phyloP scores from a whole-genome alignment of 192 early-diverging fungal genomes.

The Coemansia pectinata region DNA sequence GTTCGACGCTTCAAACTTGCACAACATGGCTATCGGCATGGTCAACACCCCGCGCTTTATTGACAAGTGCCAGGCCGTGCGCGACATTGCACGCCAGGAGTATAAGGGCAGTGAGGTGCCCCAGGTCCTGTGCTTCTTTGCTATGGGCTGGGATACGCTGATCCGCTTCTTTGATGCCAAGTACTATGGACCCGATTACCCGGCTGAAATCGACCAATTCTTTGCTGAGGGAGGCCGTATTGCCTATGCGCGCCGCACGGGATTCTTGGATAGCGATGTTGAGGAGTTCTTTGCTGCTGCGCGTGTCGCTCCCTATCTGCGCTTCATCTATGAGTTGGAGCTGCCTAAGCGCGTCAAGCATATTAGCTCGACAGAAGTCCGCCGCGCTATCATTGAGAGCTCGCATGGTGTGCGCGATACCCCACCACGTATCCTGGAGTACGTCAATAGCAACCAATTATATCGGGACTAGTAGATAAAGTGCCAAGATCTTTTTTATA shows the following conservation, averaged over 20 bases:
- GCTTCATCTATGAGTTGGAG: constrained; percentile 38
- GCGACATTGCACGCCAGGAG: constrained; percentile 16
- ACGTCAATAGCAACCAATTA: constrained; percentile 38
- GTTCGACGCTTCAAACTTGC: constrained; percentile 32
- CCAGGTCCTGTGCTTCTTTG: constrained; percentile 57
- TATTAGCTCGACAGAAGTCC: constrained; percentile 45
- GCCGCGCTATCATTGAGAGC: constrained; percentile 39
- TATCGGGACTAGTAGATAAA: constrained; percentile 14
- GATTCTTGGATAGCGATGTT: constrained; percentile 38
- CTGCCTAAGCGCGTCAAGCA: constrained; percentile 48
- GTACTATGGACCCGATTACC: constrained; percentile 62
- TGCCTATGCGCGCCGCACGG: constrained; percentile 37
- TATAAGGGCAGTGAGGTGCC: neutral
- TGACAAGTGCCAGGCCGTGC: constrained; percentile 59
- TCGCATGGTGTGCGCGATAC: constrained; percentile 42
- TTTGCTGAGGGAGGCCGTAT: constrained; percentile 57
- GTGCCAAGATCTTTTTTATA: too few relatives aligned
- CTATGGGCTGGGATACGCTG: constrained; percentile 82
- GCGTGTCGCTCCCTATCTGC: constrained; percentile 15
- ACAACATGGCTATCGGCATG: constrained; percentile 59
- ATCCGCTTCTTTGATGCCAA: constrained; percentile 72
- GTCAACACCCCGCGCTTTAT: constrained; percentile 66
- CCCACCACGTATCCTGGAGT: constrained; percentile 49
- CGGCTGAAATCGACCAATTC: constrained; percentile 57
- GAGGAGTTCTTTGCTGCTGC: constrained; percentile 35